Base-by-base conservation (phyloP, 495 filamentous ascomycete species). In the Trypethelium eluteriae region DNA sequence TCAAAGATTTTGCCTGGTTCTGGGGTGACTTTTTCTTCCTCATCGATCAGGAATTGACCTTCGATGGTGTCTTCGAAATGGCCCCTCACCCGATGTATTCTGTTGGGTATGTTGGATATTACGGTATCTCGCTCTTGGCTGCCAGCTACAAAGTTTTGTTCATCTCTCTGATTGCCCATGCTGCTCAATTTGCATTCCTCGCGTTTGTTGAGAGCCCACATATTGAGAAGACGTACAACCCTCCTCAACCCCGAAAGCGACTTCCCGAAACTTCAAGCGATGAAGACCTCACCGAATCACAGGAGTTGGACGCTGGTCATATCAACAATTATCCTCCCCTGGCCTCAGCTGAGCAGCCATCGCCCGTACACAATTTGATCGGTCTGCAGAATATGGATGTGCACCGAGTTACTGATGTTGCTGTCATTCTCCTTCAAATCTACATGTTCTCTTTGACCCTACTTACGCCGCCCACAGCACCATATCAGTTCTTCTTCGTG, bases 1-100 rank as follows among this genome's bases (percentile, higher is more conserved):
- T 98, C 71, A 98, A 98, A 79, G 95, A 98, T 76, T 98, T 91
- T 79, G 94, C 94, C 32, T 98, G 94, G 94, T 98, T 98, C 79
- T 98, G 94, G 94, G 94, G 94, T 64, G 94, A 98, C 74, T 98
- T 98, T 79, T 98, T 98, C 82, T 98, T 59, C 53, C 53, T 59
- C 18, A 59, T 59, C 14, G 53, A 59, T 36, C 53, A 59, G 32
- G 53, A 59, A 59, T 2, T 59, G 32, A 59, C n/a, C 1, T 59
- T 59, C 53, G 53, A 59, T 14, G 53, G 53, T 18, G 93, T 98
- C 64, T 98, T 97, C 75, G 94, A 98, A 78, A 96, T 98, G 89
- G 94, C 95, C 57, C 94, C 94, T 35, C 94, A 98, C 76, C 94
- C 94, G 49, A 98, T 98, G 94, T 98, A 98, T 80, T 96, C 93